Evolutionary conservation across 352 stramenopile species (phyloP).

Genomic region (Phytophthora aleatoria): DNA sequence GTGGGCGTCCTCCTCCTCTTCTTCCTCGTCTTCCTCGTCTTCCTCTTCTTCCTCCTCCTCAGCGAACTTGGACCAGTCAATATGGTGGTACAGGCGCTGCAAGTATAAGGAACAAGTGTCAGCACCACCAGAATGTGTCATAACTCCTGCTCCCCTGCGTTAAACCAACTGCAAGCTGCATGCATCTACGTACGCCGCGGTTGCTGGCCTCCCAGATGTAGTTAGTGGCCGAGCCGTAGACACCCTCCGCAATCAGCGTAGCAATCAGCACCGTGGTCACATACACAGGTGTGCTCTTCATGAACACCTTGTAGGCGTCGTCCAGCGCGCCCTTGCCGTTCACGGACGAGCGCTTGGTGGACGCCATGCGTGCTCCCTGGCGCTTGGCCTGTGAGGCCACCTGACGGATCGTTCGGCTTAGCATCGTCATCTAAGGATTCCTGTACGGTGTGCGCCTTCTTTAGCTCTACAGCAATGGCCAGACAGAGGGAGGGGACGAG

Average conservation of each 20-base stretch:
- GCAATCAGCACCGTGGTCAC: conserved; percentile 78
- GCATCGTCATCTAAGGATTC: conserved; percentile 37
- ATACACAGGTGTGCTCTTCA: conserved; percentile 86
- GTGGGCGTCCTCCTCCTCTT: conserved; percentile 43
- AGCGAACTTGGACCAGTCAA: conserved; percentile 89
- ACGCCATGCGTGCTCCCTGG: conserved; percentile 47
- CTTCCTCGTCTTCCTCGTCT: conserved; percentile 47
- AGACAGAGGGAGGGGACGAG: conserved; percentile 7
- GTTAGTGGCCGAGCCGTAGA: conserved; percentile 75
- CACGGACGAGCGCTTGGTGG: conserved; percentile 76
- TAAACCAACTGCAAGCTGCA: not conserved
- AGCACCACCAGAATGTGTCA: conserved; percentile 46
- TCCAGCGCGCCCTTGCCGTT: conserved; percentile 77
- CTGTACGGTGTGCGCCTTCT: conserved; percentile 21
- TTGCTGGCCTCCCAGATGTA: conserved; percentile 86
- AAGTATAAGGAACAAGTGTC: conserved; percentile 8
- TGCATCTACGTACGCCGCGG: conserved; percentile 65
- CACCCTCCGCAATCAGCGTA: conserved; percentile 66
- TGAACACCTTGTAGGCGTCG: conserved; percentile 73
- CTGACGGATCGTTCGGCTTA: conserved; percentile 61
- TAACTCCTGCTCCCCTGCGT: conserved; percentile 1
- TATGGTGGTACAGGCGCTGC: conserved; percentile 88
- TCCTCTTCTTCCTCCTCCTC: conserved; percentile 73
- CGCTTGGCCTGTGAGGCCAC: conserved; percentile 43
- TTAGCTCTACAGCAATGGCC: conserved; percentile 22